These are phyloP conservation scores for Pleurozium schreberi DNA, from an alignment of 225 moss, liverwort and hornwort species.

Conservation along the genomic window DNA sequence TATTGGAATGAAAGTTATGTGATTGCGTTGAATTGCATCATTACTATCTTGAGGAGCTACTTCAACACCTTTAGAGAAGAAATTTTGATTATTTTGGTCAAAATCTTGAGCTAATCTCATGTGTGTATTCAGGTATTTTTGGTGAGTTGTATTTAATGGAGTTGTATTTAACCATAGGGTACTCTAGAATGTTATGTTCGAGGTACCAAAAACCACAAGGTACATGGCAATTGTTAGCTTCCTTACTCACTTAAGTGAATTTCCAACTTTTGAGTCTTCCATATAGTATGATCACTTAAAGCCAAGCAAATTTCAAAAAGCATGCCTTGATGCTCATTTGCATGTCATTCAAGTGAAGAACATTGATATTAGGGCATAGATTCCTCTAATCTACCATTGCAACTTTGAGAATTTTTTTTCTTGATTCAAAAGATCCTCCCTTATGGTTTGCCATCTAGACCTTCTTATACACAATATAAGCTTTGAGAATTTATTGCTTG, in stretches of 20 bases:
- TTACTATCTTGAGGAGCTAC: not conserved
- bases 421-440: too few relatives aligned
- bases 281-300: not conserved
- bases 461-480: rapidly evolving
- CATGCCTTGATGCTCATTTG: too few relatives aligned
- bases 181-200: not conserved
- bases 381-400: not conserved
- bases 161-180: not conserved
- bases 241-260: too few relatives aligned
- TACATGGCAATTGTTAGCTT: not conserved
- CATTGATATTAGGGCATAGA: not conserved
- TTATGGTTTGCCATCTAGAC: not conserved
- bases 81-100: not conserved
- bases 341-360: not conserved
- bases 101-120: not conserved
- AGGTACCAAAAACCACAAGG: not conserved
- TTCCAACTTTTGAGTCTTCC: too few relatives aligned
- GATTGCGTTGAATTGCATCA: not conserved
- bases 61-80: not conserved
- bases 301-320: not conserved
- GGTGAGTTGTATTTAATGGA: too few relatives aligned
- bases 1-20: not conserved
- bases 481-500: too few relatives aligned
- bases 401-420: too few relatives aligned
- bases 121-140: not conserved